A percentile compares a stretch with the other conserved stretches of the same genome.
Conservation (phyloP, 805 yeast genomes). For the Kluyveromyces wickerhamii region DNA sequence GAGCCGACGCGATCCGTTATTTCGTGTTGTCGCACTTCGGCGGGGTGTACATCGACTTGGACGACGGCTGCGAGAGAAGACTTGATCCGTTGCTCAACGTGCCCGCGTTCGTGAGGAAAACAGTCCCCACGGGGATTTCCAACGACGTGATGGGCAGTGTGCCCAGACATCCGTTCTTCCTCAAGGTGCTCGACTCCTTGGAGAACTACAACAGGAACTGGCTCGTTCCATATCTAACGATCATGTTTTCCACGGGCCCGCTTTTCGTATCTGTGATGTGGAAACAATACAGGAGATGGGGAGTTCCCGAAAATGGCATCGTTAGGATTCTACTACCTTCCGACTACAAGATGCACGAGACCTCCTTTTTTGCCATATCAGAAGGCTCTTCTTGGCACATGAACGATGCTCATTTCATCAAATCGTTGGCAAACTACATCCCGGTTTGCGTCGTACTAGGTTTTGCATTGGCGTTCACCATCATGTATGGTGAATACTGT, state of each 20-base stretch:
- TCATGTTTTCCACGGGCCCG: constrained; percentile 93
- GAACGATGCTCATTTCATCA: constrained; percentile 76
- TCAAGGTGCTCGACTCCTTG: constrained; percentile 57
- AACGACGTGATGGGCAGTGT: constrained; percentile 90
- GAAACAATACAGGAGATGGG: constrained; percentile 82
- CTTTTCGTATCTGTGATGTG: constrained; percentile 76
- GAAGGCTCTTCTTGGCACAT: constrained; percentile 91
- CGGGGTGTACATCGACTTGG: constrained; percentile 84
- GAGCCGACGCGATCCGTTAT: constrained; percentile 89
- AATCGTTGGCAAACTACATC: constrained; percentile 66
- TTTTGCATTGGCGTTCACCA: constrained; percentile 43
- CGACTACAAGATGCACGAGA: constrained; percentile 55
- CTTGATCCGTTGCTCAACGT: constrained; percentile 74
- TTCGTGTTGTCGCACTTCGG: constrained; percentile 79
- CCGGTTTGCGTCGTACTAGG: constrained; percentile 65
- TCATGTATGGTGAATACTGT: constrained; percentile 42
- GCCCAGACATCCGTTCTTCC: constrained; percentile 80
- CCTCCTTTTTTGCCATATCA: constrained; percentile 64
- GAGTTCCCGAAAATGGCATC: constrained; percentile 54
- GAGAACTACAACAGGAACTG: constrained; percentile 62
- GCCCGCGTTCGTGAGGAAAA: constrained; percentile 82
- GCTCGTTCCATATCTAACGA: constrained; percentile 81
- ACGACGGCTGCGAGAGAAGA: constrained; percentile 75
- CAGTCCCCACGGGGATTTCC: constrained; percentile 84
- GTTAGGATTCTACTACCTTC: constrained; percentile 65